These are phyloP conservation scores for Penicillium macrosclerotiorum DNA, from an alignment of 495 filamentous ascomycete species.

Conservation along the genomic window DNA sequence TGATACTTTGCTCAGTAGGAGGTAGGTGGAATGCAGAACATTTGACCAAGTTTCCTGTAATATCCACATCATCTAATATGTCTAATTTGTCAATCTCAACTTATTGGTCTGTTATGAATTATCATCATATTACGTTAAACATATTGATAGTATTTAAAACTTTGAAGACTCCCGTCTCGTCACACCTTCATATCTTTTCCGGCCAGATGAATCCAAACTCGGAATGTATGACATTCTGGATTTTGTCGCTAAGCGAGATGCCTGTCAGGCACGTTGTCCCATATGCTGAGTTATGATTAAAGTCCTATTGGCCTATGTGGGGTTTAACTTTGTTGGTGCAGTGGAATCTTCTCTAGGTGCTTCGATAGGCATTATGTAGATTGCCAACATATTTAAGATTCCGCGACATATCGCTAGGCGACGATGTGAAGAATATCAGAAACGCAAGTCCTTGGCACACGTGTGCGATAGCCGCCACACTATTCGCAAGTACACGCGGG, in stretches of 20 bases:
- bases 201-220: no score
- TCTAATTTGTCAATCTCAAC: no score
- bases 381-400: background rate
- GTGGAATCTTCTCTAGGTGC: background rate
- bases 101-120: no score
- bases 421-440: conserved; percentile 3
- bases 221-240: no score
- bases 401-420: background rate
- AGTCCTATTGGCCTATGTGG: background rate
- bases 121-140: no score
- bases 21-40: no score
- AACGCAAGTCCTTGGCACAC: conserved; percentile 8
- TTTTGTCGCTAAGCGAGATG: background rate
- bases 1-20: no score
- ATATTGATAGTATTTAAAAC: no score
- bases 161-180: no score
- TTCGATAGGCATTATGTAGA: background rate
- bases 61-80: no score
- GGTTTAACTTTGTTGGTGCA: background rate
- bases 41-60: no score
- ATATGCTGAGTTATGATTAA: background rate
- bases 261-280: background rate
- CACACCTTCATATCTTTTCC: no score
- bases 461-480: conserved; percentile 2
- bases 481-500: background rate